Evolutionary conservation across 345 rosid species (phyloP).

Genomic region (Iberis pinnata): DNA sequence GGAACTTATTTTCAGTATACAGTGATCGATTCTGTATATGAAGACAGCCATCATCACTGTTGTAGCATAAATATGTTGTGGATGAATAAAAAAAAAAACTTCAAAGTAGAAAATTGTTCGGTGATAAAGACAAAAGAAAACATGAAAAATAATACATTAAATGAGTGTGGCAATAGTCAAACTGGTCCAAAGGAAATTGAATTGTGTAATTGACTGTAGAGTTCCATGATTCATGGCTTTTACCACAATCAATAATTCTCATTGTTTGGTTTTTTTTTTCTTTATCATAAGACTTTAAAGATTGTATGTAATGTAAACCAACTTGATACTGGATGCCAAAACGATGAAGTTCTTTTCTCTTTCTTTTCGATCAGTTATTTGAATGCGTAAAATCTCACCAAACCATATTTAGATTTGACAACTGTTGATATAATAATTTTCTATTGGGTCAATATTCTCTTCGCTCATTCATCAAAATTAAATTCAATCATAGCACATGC

Average conservation of each 20-base stretch:
- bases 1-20: too few species aligned
- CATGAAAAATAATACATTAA: conserved; percentile 8
- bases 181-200: too few species aligned
- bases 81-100: too few species aligned
- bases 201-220: conserved; percentile 19
- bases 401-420: conserved; percentile 17
- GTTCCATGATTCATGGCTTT: conserved; percentile 33
- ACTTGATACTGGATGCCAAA: conserved; percentile 17
- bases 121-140: not conserved
- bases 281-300: too few species aligned
- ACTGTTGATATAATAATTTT: not conserved
- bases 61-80: too few species aligned
- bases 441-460: conserved; percentile 5
- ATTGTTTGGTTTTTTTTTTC: too few species aligned
- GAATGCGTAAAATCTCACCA: conserved; percentile 20
- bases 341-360: not conserved
- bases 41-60: too few species aligned
- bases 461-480: conserved; percentile 14
- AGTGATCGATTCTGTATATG: too few species aligned
- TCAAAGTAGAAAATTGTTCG: too few species aligned
- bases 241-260: conserved; percentile 27
- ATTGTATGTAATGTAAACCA: conserved; percentile 22
- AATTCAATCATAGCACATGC: conserved; percentile 25
- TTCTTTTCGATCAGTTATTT: too few species aligned
- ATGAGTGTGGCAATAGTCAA: conserved; percentile 21